Base-by-base conservation (phyloP, 805 yeast species). In the Myxozyma kluyveri region DNA sequence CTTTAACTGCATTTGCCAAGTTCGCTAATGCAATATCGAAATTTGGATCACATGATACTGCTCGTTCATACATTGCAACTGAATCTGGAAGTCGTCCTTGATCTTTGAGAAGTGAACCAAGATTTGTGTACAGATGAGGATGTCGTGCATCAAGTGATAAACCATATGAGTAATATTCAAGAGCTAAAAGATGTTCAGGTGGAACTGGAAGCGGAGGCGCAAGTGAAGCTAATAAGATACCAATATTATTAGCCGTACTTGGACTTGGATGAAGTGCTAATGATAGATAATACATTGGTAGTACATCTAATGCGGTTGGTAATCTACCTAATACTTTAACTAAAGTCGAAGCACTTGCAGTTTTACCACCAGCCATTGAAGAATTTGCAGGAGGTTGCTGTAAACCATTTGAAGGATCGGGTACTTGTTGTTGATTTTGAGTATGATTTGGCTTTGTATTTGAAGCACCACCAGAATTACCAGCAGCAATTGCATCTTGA, bases 41-140 rank as follows among this genome's bases (percentile, higher is more conserved):
- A 33, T 56, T 52, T 3, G 67, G 60, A 38, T 67, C 67, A 39
- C 60, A 61, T 7, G 59, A 48, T n/a, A 67, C 67, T 1, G 70
- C 69, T 12, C 56, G 51, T 24, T 60, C 55, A 46, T 67, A 67
- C 63, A 64, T 61, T n/a, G 54, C 38, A 12, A 67, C 55, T 10
- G 70, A 68, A 24, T 62, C 64, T 3, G 49, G 35, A 5, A 63
- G 42, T 0, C 59, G 39, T 9, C 70, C 70, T 35, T 65, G 67
- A 37, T 67, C 69, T 12, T 67, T 62, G 21, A 61, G 56, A 2
- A 67, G 54, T 5, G 70, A 65, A 5, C 70, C 70, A 29, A 66
- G 55, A 24, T 67, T 67, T 4, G 70, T 66, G 54, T 66, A 64
- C 6, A 67, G 54, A 50, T 67, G 70, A 2, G 70, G 70, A 41